Percentiles rank a stretch among this genome's conserved stretches.
These are phyloP conservation scores for Diutina mesorugosa DNA, from an alignment of 1,139 yeast genomes.

Conservation along the genomic window DNA sequence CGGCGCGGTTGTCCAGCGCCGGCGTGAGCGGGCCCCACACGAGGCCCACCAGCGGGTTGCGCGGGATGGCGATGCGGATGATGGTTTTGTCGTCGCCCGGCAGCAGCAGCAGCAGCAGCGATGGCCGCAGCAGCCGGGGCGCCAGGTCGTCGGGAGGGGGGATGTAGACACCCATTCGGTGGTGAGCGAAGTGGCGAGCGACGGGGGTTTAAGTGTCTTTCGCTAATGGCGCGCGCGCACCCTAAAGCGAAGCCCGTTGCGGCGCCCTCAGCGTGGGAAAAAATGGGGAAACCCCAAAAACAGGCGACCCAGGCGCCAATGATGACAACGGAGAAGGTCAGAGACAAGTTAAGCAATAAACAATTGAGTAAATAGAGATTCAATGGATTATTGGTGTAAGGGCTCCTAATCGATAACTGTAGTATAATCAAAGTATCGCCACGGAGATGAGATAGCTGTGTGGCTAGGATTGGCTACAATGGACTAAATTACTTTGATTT, in stretches of 20 bases:
- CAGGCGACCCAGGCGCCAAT: too few relatives aligned
- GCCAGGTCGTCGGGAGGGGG: neutral
- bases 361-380: too few relatives aligned
- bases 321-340: too few relatives aligned
- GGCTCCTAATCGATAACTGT: too few relatives aligned
- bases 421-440: too few relatives aligned
- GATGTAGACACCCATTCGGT: neutral
- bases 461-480: neutral
- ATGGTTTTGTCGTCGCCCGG: neutral
- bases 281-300: too few relatives aligned
- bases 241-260: too few relatives aligned
- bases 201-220: neutral
- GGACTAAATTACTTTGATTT: neutral
- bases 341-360: too few relatives aligned
- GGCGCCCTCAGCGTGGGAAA: too few relatives aligned
- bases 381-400: too few relatives aligned
- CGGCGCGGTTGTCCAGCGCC: neutral
- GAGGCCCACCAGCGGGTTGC: constrained; percentile 1
- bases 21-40: constrained; percentile 2
- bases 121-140: neutral
- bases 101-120: neutral
- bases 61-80: constrained; percentile 1
- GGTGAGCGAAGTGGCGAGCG: neutral
- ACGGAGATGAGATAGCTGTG: too few relatives aligned
- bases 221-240: too few relatives aligned